These are phyloP conservation scores for Scenedesmus sp. DNA, from an alignment of 163 green algal genomes.

Conservation along the genomic window DNA sequence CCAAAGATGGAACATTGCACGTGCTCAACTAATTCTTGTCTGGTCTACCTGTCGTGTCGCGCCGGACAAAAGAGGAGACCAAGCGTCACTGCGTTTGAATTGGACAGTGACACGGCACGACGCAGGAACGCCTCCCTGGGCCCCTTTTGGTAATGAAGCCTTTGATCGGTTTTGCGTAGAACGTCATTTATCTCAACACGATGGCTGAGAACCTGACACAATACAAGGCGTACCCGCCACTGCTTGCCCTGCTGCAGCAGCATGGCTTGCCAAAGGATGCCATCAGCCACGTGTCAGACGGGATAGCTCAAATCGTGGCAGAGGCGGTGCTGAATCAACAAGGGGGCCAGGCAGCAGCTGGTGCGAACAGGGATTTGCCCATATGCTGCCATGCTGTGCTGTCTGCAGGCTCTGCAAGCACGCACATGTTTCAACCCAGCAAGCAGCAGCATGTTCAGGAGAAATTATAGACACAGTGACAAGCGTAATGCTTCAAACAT, in stretches of 20 bases:
- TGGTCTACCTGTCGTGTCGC: background rate
- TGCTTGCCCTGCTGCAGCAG: slow-evolving; percentile 14
- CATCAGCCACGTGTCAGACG: background rate
- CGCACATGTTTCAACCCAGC: no score
- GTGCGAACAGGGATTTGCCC: background rate
- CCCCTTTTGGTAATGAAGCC: background rate
- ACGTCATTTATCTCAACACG: background rate
- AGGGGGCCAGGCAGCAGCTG: background rate
- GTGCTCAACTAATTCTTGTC: background rate
- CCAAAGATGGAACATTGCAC: no score
- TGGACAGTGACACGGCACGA: background rate
- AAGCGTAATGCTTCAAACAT: background rate
- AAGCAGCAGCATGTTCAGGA: background rate
- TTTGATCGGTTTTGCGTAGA: accelerated
- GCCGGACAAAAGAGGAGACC: background rate
- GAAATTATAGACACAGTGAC: background rate
- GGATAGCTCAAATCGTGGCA: slow-evolving; percentile 18
- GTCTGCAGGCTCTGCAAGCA: background rate
- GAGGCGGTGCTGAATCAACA: background rate
- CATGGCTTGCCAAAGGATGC: slow-evolving; percentile 6
- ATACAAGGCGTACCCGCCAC: background rate
- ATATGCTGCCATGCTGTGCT: background rate
- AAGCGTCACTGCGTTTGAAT: background rate
- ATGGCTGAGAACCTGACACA: slow-evolving; percentile 35
- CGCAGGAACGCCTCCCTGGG: background rate